Conservation (phyloP, 192 early-diverging fungal species). For the Mycoemilia scoparia region DNA sequence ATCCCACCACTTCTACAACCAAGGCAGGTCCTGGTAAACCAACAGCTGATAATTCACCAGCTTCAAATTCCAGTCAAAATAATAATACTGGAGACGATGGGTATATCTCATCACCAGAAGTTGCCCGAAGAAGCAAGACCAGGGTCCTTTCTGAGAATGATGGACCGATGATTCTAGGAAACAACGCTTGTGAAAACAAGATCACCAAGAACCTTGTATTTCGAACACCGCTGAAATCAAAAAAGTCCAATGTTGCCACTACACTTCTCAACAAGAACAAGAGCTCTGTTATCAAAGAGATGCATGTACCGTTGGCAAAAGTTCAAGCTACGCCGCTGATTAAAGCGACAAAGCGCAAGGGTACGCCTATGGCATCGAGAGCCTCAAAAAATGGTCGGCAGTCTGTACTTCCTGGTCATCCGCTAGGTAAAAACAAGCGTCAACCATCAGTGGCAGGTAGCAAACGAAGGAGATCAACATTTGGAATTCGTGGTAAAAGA, state of each 20-base stretch:
- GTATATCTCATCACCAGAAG: too few species aligned
- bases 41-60: not conserved
- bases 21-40: not conserved
- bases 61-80: not conserved
- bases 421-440: constrained; percentile 6
- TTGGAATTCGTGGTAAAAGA: constrained; percentile 33
- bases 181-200: too few species aligned
- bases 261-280: constrained; percentile 1
- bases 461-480: constrained; percentile 29
- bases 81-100: too few species aligned
- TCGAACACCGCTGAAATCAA: too few species aligned
- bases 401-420: not conserved
- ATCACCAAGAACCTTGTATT: too few species aligned
- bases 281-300: not conserved
- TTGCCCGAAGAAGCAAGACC: too few species aligned
- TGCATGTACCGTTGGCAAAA: not conserved
- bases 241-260: too few species aligned
- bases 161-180: too few species aligned
- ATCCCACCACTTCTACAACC: not conserved
- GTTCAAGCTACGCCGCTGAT: too few species aligned
- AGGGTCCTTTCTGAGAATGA: too few species aligned
- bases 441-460: constrained; percentile 9
- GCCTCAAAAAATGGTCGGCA: too few species aligned
- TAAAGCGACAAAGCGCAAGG: not conserved
- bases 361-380: not conserved